Percentiles rank a stretch among this genome's conserved stretches.
phyloP scores from a whole-genome alignment of 2,329 filamentous ascomycete genomes.

The Ophiostoma sp. region DNA sequence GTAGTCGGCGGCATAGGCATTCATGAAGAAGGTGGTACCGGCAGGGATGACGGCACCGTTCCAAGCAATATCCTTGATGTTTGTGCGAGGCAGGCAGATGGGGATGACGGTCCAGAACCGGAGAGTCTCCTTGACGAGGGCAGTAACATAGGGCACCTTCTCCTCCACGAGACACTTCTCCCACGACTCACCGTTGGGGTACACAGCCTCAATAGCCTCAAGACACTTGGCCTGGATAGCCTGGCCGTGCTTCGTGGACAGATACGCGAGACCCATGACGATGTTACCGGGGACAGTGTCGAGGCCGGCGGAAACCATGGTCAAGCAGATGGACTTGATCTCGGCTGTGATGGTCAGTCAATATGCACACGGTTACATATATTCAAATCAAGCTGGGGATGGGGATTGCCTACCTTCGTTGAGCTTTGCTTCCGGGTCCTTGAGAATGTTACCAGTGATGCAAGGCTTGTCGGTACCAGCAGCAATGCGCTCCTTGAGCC shows the following conservation, averaged over 20 bases:
- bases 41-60: constrained; percentile 67
- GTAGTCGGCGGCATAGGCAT: constrained; percentile 73
- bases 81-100: constrained; percentile 71
- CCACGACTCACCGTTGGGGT: constrained; percentile 73
- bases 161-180: constrained; percentile 71
- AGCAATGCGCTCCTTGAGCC: constrained; percentile 38
- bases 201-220: constrained; percentile 67
- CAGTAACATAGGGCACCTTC: constrained; percentile 74
- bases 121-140: constrained; percentile 74
- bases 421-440: constrained; percentile 32
- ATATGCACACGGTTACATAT: not conserved
- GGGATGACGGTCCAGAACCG: constrained; percentile 80
- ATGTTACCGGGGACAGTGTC: constrained; percentile 79
- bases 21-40: constrained; percentile 79
- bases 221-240: constrained; percentile 69
- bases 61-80: constrained; percentile 70
- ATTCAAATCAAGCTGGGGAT: not conserved
- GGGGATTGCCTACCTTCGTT: constrained; percentile 18
- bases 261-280: constrained; percentile 76
- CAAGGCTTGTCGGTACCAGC: constrained; percentile 33
- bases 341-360: constrained; percentile 39
- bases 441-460: constrained; percentile 33
- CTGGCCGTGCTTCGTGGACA: constrained; percentile 66
- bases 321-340: constrained; percentile 73
- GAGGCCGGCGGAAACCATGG: constrained; percentile 75